Evolutionary conservation across 2,329 filamentous ascomycete species (phyloP).

Genomic region (Cercospora zeae-maydis): DNA sequence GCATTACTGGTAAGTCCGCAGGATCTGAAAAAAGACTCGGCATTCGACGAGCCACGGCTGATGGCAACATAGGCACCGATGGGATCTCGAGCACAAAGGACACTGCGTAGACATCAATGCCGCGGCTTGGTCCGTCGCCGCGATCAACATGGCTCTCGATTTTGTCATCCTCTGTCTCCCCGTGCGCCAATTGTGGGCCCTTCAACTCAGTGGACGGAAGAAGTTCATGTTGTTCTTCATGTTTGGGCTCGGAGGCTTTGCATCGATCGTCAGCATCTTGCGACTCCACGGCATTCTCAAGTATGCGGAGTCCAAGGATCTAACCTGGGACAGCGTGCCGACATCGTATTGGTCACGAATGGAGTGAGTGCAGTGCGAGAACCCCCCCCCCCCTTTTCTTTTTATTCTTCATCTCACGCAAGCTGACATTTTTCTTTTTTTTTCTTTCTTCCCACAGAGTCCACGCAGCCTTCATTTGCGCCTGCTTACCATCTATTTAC

Average conservation of each 20-base stretch:
- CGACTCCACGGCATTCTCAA: constrained; percentile 15
- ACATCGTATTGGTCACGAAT: constrained; percentile 2
- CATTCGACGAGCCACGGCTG: too few species aligned
- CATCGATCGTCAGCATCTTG: constrained; percentile 18
- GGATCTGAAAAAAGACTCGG: too few species aligned
- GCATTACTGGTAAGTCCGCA: constrained; percentile 4
- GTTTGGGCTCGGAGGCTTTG: constrained; percentile 16
- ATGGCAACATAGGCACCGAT: neutral
- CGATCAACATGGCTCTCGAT: constrained; percentile 14
- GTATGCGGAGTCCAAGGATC: constrained; percentile 11
- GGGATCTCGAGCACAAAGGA: constrained; percentile 6
- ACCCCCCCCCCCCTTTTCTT: too few species aligned
- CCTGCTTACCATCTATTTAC: constrained; percentile 3
- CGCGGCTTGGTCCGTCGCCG: constrained; percentile 11
- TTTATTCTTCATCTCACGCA: too few species aligned
- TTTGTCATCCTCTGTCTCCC: constrained; percentile 11
- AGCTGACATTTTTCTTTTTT: neutral
- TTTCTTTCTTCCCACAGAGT: too few species aligned
- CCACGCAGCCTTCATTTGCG: constrained; percentile 4
- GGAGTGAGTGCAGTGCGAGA: neutral
- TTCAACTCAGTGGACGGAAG: constrained; percentile 15
- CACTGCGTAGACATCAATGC: constrained; percentile 13
- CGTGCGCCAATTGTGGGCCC: constrained; percentile 5
- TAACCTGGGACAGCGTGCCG: constrained; percentile 5
- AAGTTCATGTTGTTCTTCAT: constrained; percentile 18